Evolutionary conservation across 805 yeast genomes (phyloP).

Genomic region (Candida morakotiae): DNA sequence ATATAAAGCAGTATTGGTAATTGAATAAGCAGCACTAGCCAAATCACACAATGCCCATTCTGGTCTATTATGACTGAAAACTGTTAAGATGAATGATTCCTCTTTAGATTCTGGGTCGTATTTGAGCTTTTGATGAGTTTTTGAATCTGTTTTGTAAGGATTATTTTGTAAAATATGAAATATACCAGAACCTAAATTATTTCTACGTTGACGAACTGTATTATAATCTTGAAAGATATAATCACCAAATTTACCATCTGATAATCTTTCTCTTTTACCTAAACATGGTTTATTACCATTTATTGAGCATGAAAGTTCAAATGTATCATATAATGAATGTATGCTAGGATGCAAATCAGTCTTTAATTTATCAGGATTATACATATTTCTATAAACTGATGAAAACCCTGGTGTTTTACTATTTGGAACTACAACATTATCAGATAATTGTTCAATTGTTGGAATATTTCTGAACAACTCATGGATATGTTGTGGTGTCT

Average conservation of each 20-base stretch:
- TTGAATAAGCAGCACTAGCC: slow-evolving; percentile 26
- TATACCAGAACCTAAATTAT: slow-evolving; percentile 36
- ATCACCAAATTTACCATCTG: slow-evolving; percentile 27
- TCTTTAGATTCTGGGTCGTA: slow-evolving; percentile 11
- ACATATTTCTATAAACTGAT: slow-evolving; percentile 25
- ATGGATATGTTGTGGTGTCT: slow-evolving; percentile 12
- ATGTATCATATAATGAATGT: slow-evolving; percentile 42
- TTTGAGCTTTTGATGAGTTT: slow-evolving; percentile 9
- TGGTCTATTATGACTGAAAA: slow-evolving; percentile 29
- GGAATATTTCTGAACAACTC: slow-evolving; percentile 9
- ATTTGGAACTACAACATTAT: slow-evolving; percentile 15
- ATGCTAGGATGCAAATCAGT: slow-evolving; percentile 39
- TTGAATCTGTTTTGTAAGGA: slow-evolving; percentile 22
- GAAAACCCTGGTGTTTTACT: slow-evolving; percentile 21
- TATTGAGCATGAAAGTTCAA: slow-evolving; percentile 35
- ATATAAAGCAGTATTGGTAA: slow-evolving; percentile 36
- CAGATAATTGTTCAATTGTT: slow-evolving; percentile 1
- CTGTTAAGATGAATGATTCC: slow-evolving; percentile 26
- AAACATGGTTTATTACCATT: slow-evolving; percentile 40
- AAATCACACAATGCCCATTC: slow-evolving; percentile 38
- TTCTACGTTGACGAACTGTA: slow-evolving; percentile 20
- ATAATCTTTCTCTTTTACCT: slow-evolving; percentile 36
- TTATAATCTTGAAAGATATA: slow-evolving; percentile 26
- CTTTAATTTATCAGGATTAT: slow-evolving; percentile 19
- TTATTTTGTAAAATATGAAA: slow-evolving; percentile 30